Evolutionary conservation across 2,329 filamentous ascomycete genomes (phyloP).

Genomic region (Hypomyces rosellus): DNA sequence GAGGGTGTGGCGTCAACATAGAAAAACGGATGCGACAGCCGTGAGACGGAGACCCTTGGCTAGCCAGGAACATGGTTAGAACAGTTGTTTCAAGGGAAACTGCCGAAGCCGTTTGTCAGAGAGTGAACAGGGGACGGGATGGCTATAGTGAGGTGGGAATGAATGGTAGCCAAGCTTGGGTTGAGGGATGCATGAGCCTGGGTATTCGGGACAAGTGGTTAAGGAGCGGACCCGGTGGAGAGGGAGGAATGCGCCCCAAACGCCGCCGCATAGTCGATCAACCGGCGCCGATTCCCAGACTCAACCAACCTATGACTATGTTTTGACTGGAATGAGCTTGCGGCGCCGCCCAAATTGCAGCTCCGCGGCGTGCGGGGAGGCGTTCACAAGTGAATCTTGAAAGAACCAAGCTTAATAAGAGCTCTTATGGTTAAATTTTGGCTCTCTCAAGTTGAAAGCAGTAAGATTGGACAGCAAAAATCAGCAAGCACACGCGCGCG

Average conservation of each 20-base stretch:
- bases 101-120: background rate
- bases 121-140: background rate
- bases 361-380: too few species aligned
- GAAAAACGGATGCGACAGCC: conserved; percentile 2
- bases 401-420: too few species aligned
- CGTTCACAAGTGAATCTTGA: too few species aligned
- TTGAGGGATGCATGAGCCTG: background rate
- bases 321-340: too few species aligned
- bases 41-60: conserved; percentile 21
- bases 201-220: background rate
- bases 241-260: background rate
- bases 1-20: conserved; percentile 11
- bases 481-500: too few species aligned
- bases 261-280: background rate
- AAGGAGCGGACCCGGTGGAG: background rate
- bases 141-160: too few species aligned
- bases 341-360: too few species aligned
- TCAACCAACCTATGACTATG: background rate
- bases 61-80: conserved; percentile 10
- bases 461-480: too few species aligned
- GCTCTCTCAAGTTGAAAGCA: too few species aligned
- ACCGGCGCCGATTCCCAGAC: background rate
- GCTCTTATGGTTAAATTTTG: too few species aligned
- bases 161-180: background rate
- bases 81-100: background rate